These are phyloP conservation scores for Quercus parvula DNA, from an alignment of 306 rosid species.

Conservation along the genomic window DNA sequence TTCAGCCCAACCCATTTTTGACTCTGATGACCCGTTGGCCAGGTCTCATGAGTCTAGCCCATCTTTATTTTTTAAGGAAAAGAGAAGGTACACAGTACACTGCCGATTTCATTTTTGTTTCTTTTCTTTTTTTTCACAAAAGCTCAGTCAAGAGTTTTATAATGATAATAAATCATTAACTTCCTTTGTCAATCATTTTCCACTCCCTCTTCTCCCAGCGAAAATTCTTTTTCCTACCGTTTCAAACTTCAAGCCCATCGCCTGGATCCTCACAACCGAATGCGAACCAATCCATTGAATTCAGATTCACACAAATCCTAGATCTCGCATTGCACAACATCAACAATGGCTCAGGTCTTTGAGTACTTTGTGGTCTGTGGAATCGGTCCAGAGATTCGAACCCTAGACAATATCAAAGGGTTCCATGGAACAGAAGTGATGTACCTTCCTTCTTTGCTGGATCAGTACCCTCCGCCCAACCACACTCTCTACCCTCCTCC, in stretches of 20 bases:
- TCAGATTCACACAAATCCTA: background rate
- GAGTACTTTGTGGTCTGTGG: slow-evolving; percentile 97
- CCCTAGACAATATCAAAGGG: slow-evolving; percentile 78
- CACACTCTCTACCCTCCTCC: slow-evolving; percentile 89
- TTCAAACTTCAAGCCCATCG: background rate
- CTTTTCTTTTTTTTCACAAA: too few relatives aligned
- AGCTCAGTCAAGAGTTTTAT: too few relatives aligned
- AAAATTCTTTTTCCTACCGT: background rate
- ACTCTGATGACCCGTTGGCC: too few relatives aligned
- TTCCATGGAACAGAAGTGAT: slow-evolving; percentile 62
- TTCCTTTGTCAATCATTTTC: background rate
- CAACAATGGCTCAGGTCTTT: slow-evolving; percentile 84
- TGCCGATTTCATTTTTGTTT: too few relatives aligned
- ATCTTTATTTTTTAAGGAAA: too few relatives aligned
- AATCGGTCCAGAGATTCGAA: slow-evolving; percentile 93
- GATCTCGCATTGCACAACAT: background rate
- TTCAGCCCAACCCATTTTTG: too few relatives aligned
- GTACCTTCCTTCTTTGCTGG: slow-evolving; percentile 82
- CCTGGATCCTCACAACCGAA: background rate
- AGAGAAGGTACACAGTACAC: too few relatives aligned
- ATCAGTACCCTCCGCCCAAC: slow-evolving; percentile 71
- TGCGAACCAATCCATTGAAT: background rate
- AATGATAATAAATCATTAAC: too few relatives aligned
- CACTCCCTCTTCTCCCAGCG: background rate
- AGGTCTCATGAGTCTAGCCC: too few relatives aligned